Evolutionary conservation across 208 protist genomes (phyloP), one percentile per base, ranked within the genome.

Genomic region (Acanthamoeba culbertsoni): DNA sequence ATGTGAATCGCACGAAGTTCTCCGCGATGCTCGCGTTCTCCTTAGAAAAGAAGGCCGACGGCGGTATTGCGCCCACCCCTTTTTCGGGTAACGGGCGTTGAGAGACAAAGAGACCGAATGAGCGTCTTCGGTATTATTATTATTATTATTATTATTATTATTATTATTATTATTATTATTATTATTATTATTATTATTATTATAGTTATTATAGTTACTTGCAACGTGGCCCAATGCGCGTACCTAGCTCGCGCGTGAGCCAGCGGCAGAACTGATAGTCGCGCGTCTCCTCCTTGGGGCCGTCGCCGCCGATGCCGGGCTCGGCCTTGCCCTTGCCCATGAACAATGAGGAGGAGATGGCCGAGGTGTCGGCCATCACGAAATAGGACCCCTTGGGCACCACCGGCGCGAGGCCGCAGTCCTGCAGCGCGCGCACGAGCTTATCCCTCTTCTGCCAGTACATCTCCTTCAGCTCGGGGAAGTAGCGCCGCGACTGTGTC

Each of bases 201-300:
- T n/a, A n/a, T n/a, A n/a, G n/a, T n/a, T n/a, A n/a, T n/a, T n/a
- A n/a, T n/a, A n/a, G n/a, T n/a, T n/a, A n/a, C n/a, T n/a, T n/a
- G n/a, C n/a, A n/a, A n/a, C n/a, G 23, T 59, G 51, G 51, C 16
- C 51, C 14, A n/a, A 26, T 10, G 18, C 8, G 18, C 28, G 23
- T 68, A 68, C 23, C 71, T 26, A 82, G 45, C 23, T 82, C 71
- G 37, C 96, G 96, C 14, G 97, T 98, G 8, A 99, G 86, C 97
- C 97, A 98, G 23, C 97, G 93, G 92, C 97, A 98, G 42, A 98
- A 97, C 73, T 98, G 96, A 94, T 97, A 98, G 94, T 99, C 98
- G 40, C 51, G 68, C 43, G 40, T 93, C 89, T 55, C 62, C 43
- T 68, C 48, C 28, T 93, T 84, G 46, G 89, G 71, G 31, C 40